Percentiles rank a stretch among this genome's conserved stretches.
Evolutionary conservation across 129 eudicot species (phyloP).

Genomic region (Cynara cardunculus): DNA sequence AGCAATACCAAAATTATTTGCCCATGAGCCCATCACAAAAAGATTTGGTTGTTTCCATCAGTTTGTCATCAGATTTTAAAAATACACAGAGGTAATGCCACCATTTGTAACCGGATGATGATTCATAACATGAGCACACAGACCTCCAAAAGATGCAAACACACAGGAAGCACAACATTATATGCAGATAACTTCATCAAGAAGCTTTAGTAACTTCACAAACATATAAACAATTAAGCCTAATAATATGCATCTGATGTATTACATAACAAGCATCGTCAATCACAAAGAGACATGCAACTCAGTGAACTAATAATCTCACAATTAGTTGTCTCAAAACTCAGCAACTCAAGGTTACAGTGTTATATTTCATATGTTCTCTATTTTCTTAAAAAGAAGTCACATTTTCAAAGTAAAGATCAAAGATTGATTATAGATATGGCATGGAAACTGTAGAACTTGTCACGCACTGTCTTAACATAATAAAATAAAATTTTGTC

Average conservation of each 20-base stretch:
- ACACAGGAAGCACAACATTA: not conserved
- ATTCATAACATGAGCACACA: not conserved
- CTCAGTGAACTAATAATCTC: constrained; percentile 5
- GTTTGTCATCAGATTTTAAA: not conserved
- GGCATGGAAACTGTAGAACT: not conserved
- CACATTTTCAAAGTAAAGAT: no score
- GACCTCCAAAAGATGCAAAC: not conserved
- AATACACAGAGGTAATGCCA: not conserved
- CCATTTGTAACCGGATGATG: not conserved
- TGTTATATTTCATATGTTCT: not conserved
- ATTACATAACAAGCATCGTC: constrained; percentile 4
- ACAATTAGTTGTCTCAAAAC: constrained; percentile 6
- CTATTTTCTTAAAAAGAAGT: constrained; percentile 6
- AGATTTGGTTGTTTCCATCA: not conserved
- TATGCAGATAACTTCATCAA: constrained; percentile 3
- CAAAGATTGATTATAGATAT: no score
- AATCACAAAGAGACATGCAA: constrained; percentile 4
- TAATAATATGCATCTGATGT: not conserved
- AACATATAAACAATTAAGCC: not conserved
- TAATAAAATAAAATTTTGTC: not conserved
- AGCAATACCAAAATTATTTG: not conserved
- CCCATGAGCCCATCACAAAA: constrained; percentile 2
- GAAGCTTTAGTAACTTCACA: not conserved
- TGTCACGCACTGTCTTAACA: not conserved
- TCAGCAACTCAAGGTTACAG: not conserved